Evolutionary conservation across 441 rosid genomes (phyloP), one percentile per base, ranked within the genome.

Genomic region (Aquilaria agallochum): DNA sequence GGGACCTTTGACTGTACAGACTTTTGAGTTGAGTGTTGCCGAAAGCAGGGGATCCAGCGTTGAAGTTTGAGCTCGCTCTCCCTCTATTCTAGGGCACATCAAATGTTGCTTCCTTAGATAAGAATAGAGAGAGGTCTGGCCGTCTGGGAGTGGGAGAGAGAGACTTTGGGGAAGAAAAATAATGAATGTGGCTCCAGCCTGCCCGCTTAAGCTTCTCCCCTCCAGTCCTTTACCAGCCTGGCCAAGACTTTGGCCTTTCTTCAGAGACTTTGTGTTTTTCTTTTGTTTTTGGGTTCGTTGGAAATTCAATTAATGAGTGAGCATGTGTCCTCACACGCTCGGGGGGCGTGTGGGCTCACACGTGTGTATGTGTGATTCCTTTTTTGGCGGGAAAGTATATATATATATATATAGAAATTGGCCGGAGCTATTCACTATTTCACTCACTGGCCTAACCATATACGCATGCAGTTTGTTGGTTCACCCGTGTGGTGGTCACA

Each of bases 361-460:
- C 45, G 75, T 74, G 81, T 76, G 79, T 70, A 54, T 67, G 78
- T 64, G 76, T 75, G 81, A 14, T 36, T 36, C 6, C 40, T 68
- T 67, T 75, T 79, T 77, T 55, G 82, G 83, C 78, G 79, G 86
- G 75, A 69, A 75, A 20, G 27, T 20, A 20, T 20, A 20, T 20
- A 20, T 20, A 20, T 20, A 76, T 72, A 67, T 34, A 67, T 20
- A 52, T 59, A 65, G 11, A 40, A 12, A 40, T 54, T 64, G 80
- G 83, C 76, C 74, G 53, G 59, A 58, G 55, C 46, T 63, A 20
- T 20, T 60, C 52, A n/a, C n/a, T n/a, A n/a, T n/a, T n/a, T n/a
- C n/a, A 11, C 51, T 4, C 70, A 61, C 58, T 48, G 79, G 83
- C 78, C 76, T 75, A 68, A 70, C 74, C 50, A 58, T 65, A 55